Conservation (phyloP, 176 grass and related monocot genomes). For the Secale cereale region DNA sequence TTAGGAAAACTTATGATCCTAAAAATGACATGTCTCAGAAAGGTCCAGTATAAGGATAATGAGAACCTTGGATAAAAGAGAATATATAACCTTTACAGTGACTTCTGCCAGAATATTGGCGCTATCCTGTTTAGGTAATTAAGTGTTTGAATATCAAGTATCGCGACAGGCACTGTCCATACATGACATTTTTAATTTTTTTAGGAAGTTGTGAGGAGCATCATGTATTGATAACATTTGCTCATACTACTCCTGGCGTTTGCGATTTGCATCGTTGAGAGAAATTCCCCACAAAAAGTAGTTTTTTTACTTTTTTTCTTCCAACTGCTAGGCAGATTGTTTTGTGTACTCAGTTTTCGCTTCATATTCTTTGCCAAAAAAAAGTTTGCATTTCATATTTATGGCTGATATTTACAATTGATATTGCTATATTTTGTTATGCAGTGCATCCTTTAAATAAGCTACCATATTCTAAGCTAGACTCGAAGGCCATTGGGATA, state of each 20-base stretch:
- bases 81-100: background rate
- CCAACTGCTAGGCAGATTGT: conserved; percentile 22
- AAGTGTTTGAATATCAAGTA: background rate
- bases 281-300: background rate
- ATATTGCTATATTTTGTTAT: conserved; percentile 44
- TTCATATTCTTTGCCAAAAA: background rate
- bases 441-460: conserved; percentile 99
- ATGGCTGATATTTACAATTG: conserved; percentile 10
- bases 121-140: background rate
- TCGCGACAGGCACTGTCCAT: background rate
- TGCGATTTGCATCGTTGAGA: background rate
- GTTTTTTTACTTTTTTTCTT: background rate
- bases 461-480: conserved; percentile 93
- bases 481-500: conserved; percentile 97
- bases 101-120: background rate
- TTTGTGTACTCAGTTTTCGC: background rate
- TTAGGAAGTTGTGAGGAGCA: conserved; percentile 8
- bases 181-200: background rate
- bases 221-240: background rate
- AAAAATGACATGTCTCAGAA: background rate
- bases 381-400: background rate
- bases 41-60: background rate
- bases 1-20: background rate
- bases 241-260: background rate
- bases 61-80: background rate